Evolutionary conservation across 2,329 filamentous ascomycete species (phyloP).

Genomic region (Xylaria sp.): DNA sequence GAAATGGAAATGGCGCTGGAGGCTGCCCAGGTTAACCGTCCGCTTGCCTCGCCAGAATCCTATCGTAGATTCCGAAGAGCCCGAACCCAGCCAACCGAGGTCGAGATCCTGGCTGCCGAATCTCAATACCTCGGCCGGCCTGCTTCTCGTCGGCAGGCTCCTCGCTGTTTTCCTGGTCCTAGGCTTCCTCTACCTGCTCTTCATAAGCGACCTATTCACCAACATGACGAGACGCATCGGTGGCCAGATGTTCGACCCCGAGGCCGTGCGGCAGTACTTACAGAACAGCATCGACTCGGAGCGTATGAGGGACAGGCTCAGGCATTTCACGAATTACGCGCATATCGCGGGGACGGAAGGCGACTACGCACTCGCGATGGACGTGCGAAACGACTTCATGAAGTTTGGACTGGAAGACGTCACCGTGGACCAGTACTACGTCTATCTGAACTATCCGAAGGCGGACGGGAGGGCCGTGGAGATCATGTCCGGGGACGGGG

Average conservation of each 20-base stretch:
- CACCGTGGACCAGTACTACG: conserved; percentile 75
- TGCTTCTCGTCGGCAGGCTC: conserved; percentile 71
- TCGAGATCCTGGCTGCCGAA: conserved; percentile 39
- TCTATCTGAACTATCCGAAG: conserved; percentile 91
- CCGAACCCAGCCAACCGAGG: conserved; percentile 27
- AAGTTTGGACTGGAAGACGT: conserved; percentile 75
- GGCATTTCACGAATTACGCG: conserved; percentile 79
- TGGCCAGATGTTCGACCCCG: conserved; percentile 78
- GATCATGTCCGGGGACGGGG: conserved; percentile 70
- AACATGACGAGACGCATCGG: conserved; percentile 64
- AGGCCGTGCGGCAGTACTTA: conserved; percentile 76
- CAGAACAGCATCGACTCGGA: conserved; percentile 72
- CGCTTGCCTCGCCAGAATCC: conserved; percentile 47
- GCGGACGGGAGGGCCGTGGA: conserved; percentile 77
- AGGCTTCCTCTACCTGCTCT: conserved; percentile 79
- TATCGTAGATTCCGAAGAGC: conserved; percentile 14
- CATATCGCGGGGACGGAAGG: conserved; percentile 95
- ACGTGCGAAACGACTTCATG: conserved; percentile 77
- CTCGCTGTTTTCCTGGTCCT: conserved; percentile 76
- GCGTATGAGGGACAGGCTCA: conserved; percentile 71
- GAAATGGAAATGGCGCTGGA: conserved; percentile 58
- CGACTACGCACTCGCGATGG: conserved; percentile 82
- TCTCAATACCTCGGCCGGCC: conserved; percentile 46
- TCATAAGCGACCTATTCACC: conserved; percentile 82
- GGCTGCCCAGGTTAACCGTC: conserved; percentile 53